Conservation (phyloP, 1,139 yeast species). For the Candida dubliniensis region DNA sequence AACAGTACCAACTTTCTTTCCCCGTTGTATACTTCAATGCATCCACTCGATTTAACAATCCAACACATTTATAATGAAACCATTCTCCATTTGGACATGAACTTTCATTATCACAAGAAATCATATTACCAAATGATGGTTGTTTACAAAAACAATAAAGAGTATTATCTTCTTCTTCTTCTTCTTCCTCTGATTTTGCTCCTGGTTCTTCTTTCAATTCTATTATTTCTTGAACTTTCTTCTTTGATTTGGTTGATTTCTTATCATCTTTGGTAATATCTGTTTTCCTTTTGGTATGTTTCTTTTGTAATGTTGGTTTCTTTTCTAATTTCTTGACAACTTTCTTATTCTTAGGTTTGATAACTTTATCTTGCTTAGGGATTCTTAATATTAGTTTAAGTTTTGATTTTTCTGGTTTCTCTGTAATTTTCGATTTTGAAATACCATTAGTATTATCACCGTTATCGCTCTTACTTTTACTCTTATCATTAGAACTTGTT, state of each 20-base stretch:
- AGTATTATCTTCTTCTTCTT: slow-evolving; percentile 22
- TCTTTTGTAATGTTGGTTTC: slow-evolving; percentile 3
- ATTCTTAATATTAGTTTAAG: slow-evolving; percentile 32
- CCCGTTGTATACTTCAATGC: slow-evolving; percentile 41
- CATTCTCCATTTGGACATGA: slow-evolving; percentile 50
- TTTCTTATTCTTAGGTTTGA: slow-evolving; percentile 9
- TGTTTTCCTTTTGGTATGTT: slow-evolving; percentile 3
- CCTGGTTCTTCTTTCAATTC: not conserved
- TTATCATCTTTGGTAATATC: slow-evolving; percentile 3
- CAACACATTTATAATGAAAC: slow-evolving; percentile 53
- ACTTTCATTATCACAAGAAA: slow-evolving; percentile 44
- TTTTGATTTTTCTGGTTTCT: slow-evolving; percentile 11
- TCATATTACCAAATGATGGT: slow-evolving; percentile 48
- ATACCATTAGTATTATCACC: too few species aligned
- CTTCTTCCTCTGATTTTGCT: slow-evolving; percentile 5
- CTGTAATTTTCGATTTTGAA: slow-evolving; percentile 11
- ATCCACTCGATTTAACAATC: slow-evolving; percentile 39
- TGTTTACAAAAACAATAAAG: slow-evolving; percentile 46
- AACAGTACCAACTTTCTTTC: slow-evolving; percentile 43
- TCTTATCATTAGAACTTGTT: too few species aligned
- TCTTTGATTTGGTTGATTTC: slow-evolving; percentile 4
- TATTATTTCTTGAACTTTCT: not conserved
- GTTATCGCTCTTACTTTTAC: too few species aligned
- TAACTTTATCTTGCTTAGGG: slow-evolving; percentile 17
- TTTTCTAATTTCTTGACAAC: slow-evolving; percentile 5